Evolutionary conservation across 805 yeast genomes (phyloP).

Genomic region (Hemisphaericaspora nanyangensis): DNA sequence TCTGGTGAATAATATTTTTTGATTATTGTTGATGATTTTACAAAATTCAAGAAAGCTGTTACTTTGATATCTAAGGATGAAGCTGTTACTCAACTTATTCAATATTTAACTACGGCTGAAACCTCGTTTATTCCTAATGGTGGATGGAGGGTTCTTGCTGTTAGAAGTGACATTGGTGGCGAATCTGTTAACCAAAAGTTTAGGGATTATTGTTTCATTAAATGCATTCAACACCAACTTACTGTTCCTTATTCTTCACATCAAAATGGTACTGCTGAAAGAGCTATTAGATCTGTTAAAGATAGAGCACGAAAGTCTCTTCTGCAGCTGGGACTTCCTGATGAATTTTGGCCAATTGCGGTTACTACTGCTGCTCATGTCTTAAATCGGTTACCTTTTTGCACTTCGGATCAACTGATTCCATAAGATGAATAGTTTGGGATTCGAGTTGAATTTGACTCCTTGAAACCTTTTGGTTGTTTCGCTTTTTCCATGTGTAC

Average conservation of each 20-base stretch:
- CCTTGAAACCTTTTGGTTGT: neutral
- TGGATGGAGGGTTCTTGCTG: constrained; percentile 3
- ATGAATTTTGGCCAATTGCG: neutral
- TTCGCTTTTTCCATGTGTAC: neutral
- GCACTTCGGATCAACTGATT: neutral
- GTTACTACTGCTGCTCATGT: neutral
- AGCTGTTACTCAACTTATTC: constrained; percentile 1
- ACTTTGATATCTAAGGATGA: neutral
- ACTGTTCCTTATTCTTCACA: neutral
- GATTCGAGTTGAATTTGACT: neutral
- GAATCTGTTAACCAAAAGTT: neutral
- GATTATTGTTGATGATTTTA: constrained; percentile 1
- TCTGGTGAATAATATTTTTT: neutral
- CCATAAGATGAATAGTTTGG: neutral
- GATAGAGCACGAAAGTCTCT: constrained; percentile 1
- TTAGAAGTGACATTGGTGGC: constrained; percentile 7
- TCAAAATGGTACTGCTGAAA: constrained; percentile 3
- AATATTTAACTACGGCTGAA: neutral
- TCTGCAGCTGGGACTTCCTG: neutral
- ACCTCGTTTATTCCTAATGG: neutral
- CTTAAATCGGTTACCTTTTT: neutral
- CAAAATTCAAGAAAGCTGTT: neutral
- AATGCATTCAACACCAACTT: constrained; percentile 1
- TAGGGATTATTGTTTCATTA: neutral
- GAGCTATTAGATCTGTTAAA: constrained; percentile 1